phyloP scores from a whole-genome alignment of 164 flowering plant species.

The Chloranthus sessilifolius region DNA sequence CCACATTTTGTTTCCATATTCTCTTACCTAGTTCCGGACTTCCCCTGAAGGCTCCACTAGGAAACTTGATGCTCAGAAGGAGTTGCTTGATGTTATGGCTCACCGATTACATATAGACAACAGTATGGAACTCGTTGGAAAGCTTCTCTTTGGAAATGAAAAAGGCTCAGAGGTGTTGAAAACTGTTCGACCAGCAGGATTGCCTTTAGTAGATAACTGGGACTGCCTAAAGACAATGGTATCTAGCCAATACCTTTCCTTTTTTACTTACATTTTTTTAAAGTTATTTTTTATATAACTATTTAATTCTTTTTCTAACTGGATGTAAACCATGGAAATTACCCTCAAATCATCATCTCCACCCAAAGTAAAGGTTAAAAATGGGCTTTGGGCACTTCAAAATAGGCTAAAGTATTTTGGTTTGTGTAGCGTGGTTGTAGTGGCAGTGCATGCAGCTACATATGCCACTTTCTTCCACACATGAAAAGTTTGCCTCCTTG shows the following conservation, averaged over 20 bases:
- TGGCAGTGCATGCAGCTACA: no score
- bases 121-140: conserved; percentile 56
- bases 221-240: conserved; percentile 79
- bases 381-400: no score
- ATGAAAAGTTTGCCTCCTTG: no score
- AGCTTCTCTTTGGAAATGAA: conserved; percentile 65
- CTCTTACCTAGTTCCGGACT: conserved; percentile 45
- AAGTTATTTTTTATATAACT: no score
- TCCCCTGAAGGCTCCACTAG: conserved; percentile 63
- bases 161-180: conserved; percentile 49
- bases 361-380: no score
- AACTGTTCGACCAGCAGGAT: conserved; percentile 58
- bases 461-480: no score
- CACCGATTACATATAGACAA: conserved; percentile 66
- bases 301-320: no score
- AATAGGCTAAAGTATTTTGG: no score
- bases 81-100: conserved; percentile 62
- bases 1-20: not conserved
- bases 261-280: no score
- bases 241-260: conserved; percentile 10
- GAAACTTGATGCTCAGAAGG: conserved; percentile 60
- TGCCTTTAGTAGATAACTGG: conserved; percentile 88
- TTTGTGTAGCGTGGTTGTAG: no score
- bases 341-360: no score
- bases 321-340: no score